Conservation (phyloP, 2,329 filamentous ascomycete genomes). For the Colletotrichum gigasporum region DNA sequence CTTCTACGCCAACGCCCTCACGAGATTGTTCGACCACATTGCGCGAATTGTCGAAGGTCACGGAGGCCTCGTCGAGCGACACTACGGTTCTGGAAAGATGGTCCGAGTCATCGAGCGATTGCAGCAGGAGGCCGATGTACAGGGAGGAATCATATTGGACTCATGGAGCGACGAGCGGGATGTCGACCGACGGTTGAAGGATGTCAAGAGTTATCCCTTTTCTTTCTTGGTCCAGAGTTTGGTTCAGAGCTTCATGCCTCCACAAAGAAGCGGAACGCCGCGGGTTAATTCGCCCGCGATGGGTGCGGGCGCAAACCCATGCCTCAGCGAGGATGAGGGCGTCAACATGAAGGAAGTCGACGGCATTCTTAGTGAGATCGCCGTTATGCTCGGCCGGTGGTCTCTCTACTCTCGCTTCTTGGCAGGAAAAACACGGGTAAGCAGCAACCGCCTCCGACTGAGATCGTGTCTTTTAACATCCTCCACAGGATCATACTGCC, state of each 20-base stretch:
- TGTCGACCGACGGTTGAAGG: constrained; percentile 87
- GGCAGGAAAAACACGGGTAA: constrained; percentile 83
- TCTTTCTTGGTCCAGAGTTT: constrained; percentile 96
- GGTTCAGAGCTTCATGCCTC: constrained; percentile 89
- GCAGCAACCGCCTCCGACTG: constrained; percentile 37
- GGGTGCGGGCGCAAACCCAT: constrained; percentile 60
- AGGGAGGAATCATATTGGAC: constrained; percentile 94
- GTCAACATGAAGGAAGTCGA: constrained; percentile 98
- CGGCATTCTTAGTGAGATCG: constrained; percentile 84
- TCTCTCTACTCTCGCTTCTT: constrained; percentile 92
- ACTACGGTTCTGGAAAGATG: constrained; percentile 95
- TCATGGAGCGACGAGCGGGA: constrained; percentile 92
- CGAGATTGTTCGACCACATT: constrained; percentile 95
- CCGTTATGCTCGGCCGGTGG: constrained; percentile 93
- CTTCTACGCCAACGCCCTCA: constrained; percentile 92
- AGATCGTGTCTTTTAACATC: constrained; percentile 37
- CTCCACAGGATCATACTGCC: constrained; percentile 56
- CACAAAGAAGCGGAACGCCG: constrained; percentile 71
- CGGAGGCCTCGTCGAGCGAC: constrained; percentile 87
- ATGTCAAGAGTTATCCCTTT: constrained; percentile 97
- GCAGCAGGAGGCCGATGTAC: constrained; percentile 94
- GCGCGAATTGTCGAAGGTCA: constrained; percentile 96
- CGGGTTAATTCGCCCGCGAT: constrained; percentile 81
- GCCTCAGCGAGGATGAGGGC: constrained; percentile 85
- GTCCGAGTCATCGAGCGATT: constrained; percentile 90